Percentiles rank a stretch among this genome's conserved stretches.
These are phyloP conservation scores for Phoma sp. DNA, from an alignment of 2,329 filamentous ascomycete species.

Conservation along the genomic window DNA sequence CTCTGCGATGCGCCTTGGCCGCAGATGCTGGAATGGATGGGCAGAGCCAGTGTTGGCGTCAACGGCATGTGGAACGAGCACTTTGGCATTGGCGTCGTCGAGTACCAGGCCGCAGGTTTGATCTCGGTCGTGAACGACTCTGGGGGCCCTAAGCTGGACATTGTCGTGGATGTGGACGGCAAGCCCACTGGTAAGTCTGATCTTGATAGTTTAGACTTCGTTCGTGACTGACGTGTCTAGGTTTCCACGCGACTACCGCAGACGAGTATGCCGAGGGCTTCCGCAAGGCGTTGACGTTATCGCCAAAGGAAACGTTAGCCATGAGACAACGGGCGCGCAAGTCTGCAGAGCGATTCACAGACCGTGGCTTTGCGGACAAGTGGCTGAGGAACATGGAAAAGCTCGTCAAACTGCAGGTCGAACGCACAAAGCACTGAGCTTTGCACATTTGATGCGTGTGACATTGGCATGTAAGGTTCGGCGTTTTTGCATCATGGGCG, in stretches of 20 bases:
- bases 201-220: not conserved
- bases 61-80: slow-evolving; percentile 99
- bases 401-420: slow-evolving; percentile 62
- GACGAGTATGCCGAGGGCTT: slow-evolving; percentile 83
- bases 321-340: slow-evolving; percentile 78
- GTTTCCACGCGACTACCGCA: slow-evolving; percentile 82
- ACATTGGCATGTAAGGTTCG: no score
- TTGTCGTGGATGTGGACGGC: slow-evolving; percentile 81
- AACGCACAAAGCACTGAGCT: slow-evolving; percentile 19
- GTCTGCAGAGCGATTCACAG: slow-evolving; percentile 85
- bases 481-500: not conserved
- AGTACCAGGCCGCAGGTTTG: slow-evolving; percentile 94
- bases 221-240: slow-evolving; percentile 50
- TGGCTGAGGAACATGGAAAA: slow-evolving; percentile 80
- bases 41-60: slow-evolving; percentile 80
- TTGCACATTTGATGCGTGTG: not conserved
- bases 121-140: slow-evolving; percentile 93
- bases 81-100: slow-evolving; percentile 97
- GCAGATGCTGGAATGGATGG: slow-evolving; percentile 80
- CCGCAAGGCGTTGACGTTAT: slow-evolving; percentile 74
- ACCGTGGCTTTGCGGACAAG: slow-evolving; percentile 79
- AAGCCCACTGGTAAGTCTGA: slow-evolving; percentile 70
- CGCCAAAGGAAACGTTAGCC: slow-evolving; percentile 68
- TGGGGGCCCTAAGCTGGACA: slow-evolving; percentile 91
- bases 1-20: slow-evolving; percentile 90